Evolutionary conservation across 2,329 filamentous ascomycete genomes (phyloP).

Genomic region (Graphilbum ipis-grandicollis): DNA sequence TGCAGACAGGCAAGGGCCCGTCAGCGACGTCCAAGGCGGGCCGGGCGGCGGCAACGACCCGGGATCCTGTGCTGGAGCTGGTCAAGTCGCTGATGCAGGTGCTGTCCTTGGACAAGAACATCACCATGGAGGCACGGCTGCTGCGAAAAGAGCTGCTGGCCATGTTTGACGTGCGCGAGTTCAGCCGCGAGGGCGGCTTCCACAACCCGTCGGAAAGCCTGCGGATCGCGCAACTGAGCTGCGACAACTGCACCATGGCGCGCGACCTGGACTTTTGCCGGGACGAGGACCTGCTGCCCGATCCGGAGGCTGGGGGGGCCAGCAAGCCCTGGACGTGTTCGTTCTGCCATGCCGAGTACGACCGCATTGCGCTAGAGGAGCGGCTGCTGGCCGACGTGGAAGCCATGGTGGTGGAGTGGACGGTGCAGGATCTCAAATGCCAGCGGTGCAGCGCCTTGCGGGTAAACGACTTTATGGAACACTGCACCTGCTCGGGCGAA

Average conservation of each 20-base stretch:
- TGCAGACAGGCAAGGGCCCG: conserved; percentile 10
- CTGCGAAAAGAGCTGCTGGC: conserved; percentile 77
- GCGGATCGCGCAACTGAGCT: conserved; percentile 59
- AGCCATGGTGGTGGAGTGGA: conserved; percentile 60
- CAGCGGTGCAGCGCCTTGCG: conserved; percentile 51
- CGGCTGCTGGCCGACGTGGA: conserved; percentile 61
- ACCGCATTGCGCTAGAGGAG: conserved; percentile 73
- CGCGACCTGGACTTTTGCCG: conserved; percentile 85
- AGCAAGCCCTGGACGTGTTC: conserved; percentile 51
- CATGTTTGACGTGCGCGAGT: conserved; percentile 89
- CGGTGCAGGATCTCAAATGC: conserved; percentile 80
- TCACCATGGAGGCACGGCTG: conserved; percentile 71
- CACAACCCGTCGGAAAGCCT: conserved; percentile 67
- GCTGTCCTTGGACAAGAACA: conserved; percentile 75
- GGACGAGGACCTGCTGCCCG: conserved; percentile 62
- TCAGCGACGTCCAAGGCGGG: conserved; percentile 5
- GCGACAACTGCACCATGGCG: conserved; percentile 76
- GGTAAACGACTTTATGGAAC: conserved; percentile 89
- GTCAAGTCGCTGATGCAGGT: conserved; percentile 91
- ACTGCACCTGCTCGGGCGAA: conserved; percentile 79
- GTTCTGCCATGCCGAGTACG: conserved; percentile 59
- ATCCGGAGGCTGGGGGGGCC: conserved; percentile 12
- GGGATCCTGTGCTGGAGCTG: conserved; percentile 71
- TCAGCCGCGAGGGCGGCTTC: conserved; percentile 75
- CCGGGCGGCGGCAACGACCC: conserved; percentile 14